Conservation (phyloP, 192 early-diverging fungal species). For the Funneliformis geosporum region DNA sequence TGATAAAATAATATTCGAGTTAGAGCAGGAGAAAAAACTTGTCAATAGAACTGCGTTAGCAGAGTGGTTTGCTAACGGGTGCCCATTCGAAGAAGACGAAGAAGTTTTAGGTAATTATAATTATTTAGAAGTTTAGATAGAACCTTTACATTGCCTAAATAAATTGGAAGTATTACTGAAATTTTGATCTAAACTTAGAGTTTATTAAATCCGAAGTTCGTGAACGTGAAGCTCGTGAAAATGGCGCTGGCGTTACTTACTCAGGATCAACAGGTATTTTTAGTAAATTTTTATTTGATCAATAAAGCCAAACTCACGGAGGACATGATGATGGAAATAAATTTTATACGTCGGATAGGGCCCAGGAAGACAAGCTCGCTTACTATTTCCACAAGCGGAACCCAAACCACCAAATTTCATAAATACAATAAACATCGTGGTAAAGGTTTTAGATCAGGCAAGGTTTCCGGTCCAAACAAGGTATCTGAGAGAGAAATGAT, state of each 20-base stretch:
- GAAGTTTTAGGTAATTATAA: neutral
- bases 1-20: conserved; percentile 1
- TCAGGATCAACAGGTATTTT: neutral
- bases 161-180: neutral
- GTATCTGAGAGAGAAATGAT: neutral
- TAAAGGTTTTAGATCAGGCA: neutral
- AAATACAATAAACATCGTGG: neutral
- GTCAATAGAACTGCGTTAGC: neutral
- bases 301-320: conserved; percentile 1
- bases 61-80: neutral
- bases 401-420: neutral
- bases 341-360: neutral
- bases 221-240: neutral
- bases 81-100: neutral
- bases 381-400: neutral
- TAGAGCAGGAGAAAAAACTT: neutral
- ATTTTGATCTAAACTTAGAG: conserved; percentile 7
- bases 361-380: neutral
- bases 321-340: neutral
- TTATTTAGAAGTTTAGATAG: neutral
- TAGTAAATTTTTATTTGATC: neutral
- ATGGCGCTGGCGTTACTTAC: neutral
- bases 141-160: neutral
- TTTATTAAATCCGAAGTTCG: neutral
- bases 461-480: neutral